Conservation (phyloP, 352 stramenopile genomes). For the Pythium rhizo-oryzae region DNA sequence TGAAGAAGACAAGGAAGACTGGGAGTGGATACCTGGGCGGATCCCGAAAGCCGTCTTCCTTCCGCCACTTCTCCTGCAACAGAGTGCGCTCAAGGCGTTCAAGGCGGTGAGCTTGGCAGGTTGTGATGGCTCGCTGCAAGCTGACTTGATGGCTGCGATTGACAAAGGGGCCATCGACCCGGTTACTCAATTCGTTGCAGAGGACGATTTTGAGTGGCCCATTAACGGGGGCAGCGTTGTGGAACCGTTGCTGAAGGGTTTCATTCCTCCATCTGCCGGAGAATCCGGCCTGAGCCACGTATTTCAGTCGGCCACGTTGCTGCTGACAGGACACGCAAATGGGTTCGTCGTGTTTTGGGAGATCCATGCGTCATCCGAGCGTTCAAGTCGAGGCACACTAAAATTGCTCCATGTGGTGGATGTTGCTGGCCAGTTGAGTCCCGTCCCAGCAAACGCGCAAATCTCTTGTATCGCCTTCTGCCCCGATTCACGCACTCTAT, state of each 20-base stretch:
- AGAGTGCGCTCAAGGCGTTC: slow-evolving; percentile 53
- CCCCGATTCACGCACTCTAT: slow-evolving; percentile 42
- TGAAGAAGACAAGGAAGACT: slow-evolving; percentile 68
- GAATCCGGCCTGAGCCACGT: slow-evolving; percentile 26
- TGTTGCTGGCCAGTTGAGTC: slow-evolving; percentile 38
- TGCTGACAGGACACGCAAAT: slow-evolving; percentile 64
- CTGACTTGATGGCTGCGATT: slow-evolving; percentile 47
- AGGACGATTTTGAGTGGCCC: slow-evolving; percentile 68
- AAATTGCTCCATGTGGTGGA: slow-evolving; percentile 60
- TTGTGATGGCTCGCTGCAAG: slow-evolving; percentile 45
- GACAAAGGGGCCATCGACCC: slow-evolving; percentile 35
- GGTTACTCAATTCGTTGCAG: slow-evolving; percentile 36
- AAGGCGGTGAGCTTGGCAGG: slow-evolving; percentile 42
- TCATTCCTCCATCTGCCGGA: slow-evolving; percentile 34
- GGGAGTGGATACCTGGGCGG: slow-evolving; percentile 58
- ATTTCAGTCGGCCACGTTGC: slow-evolving; percentile 46
- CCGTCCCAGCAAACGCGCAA: slow-evolving; percentile 35
- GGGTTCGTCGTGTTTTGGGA: slow-evolving; percentile 70
- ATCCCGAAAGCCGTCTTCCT: slow-evolving; percentile 41
- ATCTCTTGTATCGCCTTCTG: slow-evolving; percentile 60
- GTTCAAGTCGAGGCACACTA: slow-evolving; percentile 52
- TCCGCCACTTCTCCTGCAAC: slow-evolving; percentile 45
- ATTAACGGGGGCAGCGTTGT: slow-evolving; percentile 64
- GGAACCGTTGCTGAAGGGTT: slow-evolving; percentile 57
- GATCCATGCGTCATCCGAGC: slow-evolving; percentile 43